Evolutionary conservation across 192 early-diverging fungal genomes (phyloP).

Genomic region (Coemansia sp.): DNA sequence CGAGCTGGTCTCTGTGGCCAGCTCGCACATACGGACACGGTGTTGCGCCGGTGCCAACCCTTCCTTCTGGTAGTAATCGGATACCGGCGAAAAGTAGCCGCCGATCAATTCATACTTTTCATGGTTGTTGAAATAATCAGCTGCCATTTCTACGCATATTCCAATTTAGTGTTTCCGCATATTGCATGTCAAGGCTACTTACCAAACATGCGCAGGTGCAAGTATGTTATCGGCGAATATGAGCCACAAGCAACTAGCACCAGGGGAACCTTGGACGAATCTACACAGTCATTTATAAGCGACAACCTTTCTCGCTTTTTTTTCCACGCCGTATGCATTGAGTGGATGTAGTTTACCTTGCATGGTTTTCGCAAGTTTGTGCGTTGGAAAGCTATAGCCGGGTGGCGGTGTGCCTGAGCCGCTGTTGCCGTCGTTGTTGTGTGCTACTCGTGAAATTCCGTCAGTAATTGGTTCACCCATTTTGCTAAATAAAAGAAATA

Average conservation of each 20-base stretch:
- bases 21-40: conserved; percentile 89
- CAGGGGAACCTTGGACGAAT: conserved; percentile 62
- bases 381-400: conserved; percentile 46
- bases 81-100: conserved; percentile 96
- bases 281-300: conserved; percentile 16
- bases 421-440: conserved; percentile 18
- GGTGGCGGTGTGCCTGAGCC: conserved; percentile 49
- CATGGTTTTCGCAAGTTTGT: conserved; percentile 50
- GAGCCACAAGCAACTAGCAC: conserved; percentile 96
- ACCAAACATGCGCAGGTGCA: conserved; percentile 99
- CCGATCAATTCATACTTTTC: conserved; percentile 82
- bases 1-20: conserved; percentile 77
- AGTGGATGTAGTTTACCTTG: conserved; percentile 22
- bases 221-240: conserved; percentile 94
- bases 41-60: conserved; percentile 84
- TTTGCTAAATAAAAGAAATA: not conserved
- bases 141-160: conserved; percentile 73
- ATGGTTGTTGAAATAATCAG: conserved; percentile 73
- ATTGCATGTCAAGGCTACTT: conserved; percentile 30
- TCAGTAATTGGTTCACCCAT: conserved; percentile 55
- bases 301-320: too few species aligned
- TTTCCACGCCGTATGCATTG: too few species aligned
- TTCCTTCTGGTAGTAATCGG: conserved; percentile 89
- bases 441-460: conserved; percentile 38
- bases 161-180: not conserved